Evolutionary conservation across 2,329 filamentous ascomycete genomes (phyloP).

Genomic region (Neoscytalidium dimidiatum): DNA sequence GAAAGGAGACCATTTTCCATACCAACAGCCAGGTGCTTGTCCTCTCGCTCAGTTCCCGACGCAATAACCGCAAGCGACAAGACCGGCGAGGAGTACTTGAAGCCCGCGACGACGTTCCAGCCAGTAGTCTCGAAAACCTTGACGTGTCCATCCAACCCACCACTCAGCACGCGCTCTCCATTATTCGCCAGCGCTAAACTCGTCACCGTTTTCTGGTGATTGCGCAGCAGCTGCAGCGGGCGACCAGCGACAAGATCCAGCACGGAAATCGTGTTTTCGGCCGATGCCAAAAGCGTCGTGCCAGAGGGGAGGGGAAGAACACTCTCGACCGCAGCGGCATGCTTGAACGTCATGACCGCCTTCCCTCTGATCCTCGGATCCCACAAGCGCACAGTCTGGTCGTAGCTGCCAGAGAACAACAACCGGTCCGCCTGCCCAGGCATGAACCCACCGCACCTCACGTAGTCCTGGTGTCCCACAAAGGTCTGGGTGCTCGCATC

Average conservation of each 20-base stretch:
- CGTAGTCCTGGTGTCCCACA: slow-evolving; percentile 87
- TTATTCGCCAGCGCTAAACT: slow-evolving; percentile 79
- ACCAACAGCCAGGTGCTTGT: slow-evolving; percentile 92
- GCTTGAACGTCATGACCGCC: slow-evolving; percentile 88
- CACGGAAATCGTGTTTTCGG: slow-evolving; percentile 85
- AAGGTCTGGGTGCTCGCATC: slow-evolving; percentile 77
- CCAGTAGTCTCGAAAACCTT: slow-evolving; percentile 93
- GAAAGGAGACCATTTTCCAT: slow-evolving; percentile 94
- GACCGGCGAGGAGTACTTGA: slow-evolving; percentile 91
- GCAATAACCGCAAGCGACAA: slow-evolving; percentile 78
- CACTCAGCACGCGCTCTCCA: slow-evolving; percentile 79
- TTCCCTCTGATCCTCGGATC: slow-evolving; percentile 72
- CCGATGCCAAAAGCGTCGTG: slow-evolving; percentile 81
- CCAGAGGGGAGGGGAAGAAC: slow-evolving; percentile 86
- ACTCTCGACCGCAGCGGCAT: slow-evolving; percentile 82
- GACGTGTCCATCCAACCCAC: slow-evolving; percentile 90
- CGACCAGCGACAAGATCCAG: slow-evolving; percentile 90
- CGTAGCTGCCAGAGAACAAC: slow-evolving; percentile 89
- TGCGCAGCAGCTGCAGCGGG: slow-evolving; percentile 81
- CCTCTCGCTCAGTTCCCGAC: slow-evolving; percentile 68
- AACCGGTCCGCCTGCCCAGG: slow-evolving; percentile 70
- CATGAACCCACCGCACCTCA: slow-evolving; percentile 84
- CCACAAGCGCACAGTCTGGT: slow-evolving; percentile 91
- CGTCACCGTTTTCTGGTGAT: slow-evolving; percentile 98
- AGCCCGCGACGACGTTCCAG: slow-evolving; percentile 95